Evolutionary conservation across 2,329 filamentous ascomycete species (phyloP), one percentile per base, ranked within the genome.

Genomic region (Diplodia sapinea): DNA sequence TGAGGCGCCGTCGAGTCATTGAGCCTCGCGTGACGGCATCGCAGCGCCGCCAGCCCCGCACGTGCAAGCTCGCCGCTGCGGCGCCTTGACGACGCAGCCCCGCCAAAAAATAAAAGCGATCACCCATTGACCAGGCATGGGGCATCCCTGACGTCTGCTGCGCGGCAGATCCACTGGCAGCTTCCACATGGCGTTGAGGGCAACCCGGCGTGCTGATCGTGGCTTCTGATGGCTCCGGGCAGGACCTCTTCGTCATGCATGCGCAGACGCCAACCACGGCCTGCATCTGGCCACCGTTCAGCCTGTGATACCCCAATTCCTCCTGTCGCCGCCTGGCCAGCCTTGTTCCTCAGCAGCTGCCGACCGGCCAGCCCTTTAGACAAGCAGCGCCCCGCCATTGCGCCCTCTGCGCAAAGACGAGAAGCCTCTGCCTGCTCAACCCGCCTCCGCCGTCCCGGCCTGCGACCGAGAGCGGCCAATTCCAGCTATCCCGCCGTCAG

Each of bases 291-390:
- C 64, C 52, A 66, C 64, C 52, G 36, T 33, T 29, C 56, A 55
- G 65, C 65, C 65, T 67, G 65, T 67, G 54, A 67, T 62, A 67
- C 65, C 54, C 54, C 49, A 51, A 66, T 31, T 51, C 55, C 64
- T 43, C 65, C 36, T 20, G 40, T 61, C 54, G 65, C 65, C 65
- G 55, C 47, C 54, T 47, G 36, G 36, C 64, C 64, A 65, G 38
- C 47, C n/a, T 43, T 23, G 52, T 36, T 67, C 65, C 47, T 50
- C 38, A 43, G 36, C 62, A 50, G 50, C 62, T 65, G 51, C 62
- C 62, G 50, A 11, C 47, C 61, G 8, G 26, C 47, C 31, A 31
- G 36, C 61, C 29, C 17, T 33, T 47, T 17, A 15, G 23, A 31
- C 36, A 13, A 38, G 36, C 36, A 11, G 36, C 36, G 9, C 8